Evolutionary conservation across 2,329 filamentous ascomycete species (phyloP).

Genomic region (Pestalotiopsis sp.): DNA sequence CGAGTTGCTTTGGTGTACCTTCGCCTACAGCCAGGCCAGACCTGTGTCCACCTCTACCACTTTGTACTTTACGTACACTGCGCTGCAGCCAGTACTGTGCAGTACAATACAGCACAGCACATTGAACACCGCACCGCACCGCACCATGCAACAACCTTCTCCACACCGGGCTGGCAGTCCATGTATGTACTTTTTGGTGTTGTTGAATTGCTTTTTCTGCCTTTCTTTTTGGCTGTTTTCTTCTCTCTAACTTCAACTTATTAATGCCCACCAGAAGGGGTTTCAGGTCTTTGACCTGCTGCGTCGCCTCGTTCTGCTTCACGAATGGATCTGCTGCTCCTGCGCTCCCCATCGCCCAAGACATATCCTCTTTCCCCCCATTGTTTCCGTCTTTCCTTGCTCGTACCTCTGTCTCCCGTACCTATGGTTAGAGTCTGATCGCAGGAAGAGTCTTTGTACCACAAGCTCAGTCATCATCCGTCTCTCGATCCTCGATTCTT

Average conservation of each 20-base stretch:
- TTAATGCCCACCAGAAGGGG: slow-evolving; percentile 13
- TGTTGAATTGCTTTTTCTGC: slow-evolving; percentile 7
- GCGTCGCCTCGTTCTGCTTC: slow-evolving; percentile 2
- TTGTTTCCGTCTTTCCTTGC: neutral
- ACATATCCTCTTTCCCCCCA: neutral
- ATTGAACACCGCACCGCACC: neutral
- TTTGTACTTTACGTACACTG: neutral
- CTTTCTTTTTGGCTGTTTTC: neutral
- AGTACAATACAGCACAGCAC: too few species aligned
- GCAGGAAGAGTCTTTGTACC: neutral
- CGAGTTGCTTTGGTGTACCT: neutral
- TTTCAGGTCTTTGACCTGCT: slow-evolving; percentile 13
- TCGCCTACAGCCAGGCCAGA: neutral
- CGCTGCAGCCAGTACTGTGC: neutral
- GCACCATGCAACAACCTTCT: neutral
- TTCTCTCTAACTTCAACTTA: slow-evolving; percentile 2
- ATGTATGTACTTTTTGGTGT: neutral
- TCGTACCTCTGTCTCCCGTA: slow-evolving; percentile 2
- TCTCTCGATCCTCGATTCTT: slow-evolving; percentile 7
- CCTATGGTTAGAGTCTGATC: neutral
- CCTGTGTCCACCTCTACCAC: neutral
- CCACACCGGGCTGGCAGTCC: neutral
- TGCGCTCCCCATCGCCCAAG: neutral
- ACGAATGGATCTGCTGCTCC: slow-evolving; percentile 4
- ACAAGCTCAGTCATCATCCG: slow-evolving; percentile 4